Percentiles rank a stretch among this genome's conserved stretches.
Evolutionary conservation across 257 asterid species (phyloP).

Genomic region (Solanum lycopersicoides): DNA sequence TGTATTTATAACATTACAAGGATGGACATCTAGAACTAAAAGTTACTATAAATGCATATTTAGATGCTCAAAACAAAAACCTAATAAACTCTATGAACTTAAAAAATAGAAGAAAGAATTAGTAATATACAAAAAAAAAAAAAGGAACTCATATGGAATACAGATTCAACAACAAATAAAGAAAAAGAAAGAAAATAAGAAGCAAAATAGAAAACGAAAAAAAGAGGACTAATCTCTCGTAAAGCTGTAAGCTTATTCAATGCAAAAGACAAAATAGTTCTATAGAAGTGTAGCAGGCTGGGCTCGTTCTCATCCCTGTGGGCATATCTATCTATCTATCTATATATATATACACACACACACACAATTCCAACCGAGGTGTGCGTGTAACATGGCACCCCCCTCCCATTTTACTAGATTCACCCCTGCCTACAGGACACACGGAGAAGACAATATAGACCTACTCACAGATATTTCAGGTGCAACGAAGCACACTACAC

Average conservation of each 20-base stretch:
- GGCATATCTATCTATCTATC: neutral
- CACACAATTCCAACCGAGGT: neutral
- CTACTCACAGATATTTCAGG: neutral
- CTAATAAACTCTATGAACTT: neutral
- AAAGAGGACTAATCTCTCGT: neutral
- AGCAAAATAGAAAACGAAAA: neutral
- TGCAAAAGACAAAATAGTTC: neutral
- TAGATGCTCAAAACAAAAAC: neutral
- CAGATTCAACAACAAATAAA: neutral
- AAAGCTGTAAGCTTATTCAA: neutral
- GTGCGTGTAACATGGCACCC: neutral
- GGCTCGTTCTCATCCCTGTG: neutral
- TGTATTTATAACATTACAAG: neutral
- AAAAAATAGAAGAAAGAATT: neutral
- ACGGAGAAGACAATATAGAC: neutral
- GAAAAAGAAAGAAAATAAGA: neutral
- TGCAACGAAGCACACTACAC: neutral
- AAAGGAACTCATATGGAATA: neutral
- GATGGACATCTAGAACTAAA: neutral
- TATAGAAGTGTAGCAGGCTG: neutral
- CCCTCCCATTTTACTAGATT: neutral
- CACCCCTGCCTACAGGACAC: neutral
- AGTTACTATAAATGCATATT: neutral
- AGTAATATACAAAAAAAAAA: too few relatives aligned
- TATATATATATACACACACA: neutral